phyloP scores from a whole-genome alignment of 2,329 filamentous ascomycete genomes.

The Hymenoscyphus fraxineus region DNA sequence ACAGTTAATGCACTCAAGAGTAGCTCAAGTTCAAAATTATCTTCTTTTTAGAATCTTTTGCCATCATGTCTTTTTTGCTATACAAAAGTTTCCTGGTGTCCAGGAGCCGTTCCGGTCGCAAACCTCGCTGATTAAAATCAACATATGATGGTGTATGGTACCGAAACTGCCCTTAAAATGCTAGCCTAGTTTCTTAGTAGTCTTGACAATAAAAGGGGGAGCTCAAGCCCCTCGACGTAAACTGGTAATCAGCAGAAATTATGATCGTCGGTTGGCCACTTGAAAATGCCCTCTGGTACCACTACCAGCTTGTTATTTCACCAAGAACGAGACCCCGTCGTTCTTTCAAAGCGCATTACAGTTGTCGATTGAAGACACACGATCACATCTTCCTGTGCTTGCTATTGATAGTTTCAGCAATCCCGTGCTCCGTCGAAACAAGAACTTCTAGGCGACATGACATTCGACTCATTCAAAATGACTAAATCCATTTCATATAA shows the following conservation, averaged over 20 bases:
- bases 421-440: no score
- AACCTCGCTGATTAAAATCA: background rate
- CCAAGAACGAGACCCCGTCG: background rate
- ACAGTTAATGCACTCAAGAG: background rate
- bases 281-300: no score
- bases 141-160: background rate
- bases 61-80: background rate
- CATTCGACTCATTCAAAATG: no score
- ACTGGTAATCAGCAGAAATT: background rate
- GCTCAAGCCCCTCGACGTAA: background rate
- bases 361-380: no score
- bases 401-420: background rate
- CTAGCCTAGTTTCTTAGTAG: conserved; percentile 4
- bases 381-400: no score
- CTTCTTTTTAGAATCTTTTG: background rate
- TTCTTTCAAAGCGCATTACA: background rate
- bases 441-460: no score
- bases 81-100: background rate
- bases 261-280: background rate
- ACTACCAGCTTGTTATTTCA: background rate
- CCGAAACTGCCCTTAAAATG: conserved; percentile 3
- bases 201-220: conserved; percentile 3
- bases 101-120: background rate
- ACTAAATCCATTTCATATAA: no score
- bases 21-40: background rate